Evolutionary conservation across 495 filamentous ascomycete species (phyloP).

Genomic region (Xylaria flabelliformis): DNA sequence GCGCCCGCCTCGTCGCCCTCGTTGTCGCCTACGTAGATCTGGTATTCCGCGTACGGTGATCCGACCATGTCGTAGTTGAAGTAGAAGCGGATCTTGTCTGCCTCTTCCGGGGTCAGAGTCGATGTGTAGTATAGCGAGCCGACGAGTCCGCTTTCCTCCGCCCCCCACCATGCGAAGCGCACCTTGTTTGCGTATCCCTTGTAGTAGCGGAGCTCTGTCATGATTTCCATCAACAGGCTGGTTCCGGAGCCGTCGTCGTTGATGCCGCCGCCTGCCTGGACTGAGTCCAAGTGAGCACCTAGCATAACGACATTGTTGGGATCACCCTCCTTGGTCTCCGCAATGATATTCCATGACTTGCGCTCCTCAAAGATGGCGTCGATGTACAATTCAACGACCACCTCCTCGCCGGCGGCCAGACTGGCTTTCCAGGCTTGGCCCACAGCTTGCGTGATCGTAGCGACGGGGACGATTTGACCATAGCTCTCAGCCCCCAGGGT

Average conservation of each 20-base stretch:
- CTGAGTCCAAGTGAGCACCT: constrained; percentile 47
- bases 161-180: constrained; percentile 49
- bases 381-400: constrained; percentile 25
- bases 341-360: constrained; percentile 44
- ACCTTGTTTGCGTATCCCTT: constrained; percentile 47
- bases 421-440: constrained; percentile 32
- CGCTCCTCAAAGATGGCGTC: constrained; percentile 32
- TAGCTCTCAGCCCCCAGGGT: constrained; percentile 41
- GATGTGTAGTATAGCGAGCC: constrained; percentile 47
- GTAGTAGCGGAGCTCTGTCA: constrained; percentile 37
- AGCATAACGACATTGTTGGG: constrained; percentile 44
- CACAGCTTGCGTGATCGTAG: constrained; percentile 36
- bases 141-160: constrained; percentile 45
- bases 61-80: constrained; percentile 62
- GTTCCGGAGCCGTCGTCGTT: constrained; percentile 51
- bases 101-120: constrained; percentile 36
- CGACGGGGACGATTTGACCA: constrained; percentile 39
- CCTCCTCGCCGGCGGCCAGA: constrained; percentile 27
- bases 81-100: constrained; percentile 43
- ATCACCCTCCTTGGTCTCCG: constrained; percentile 49
- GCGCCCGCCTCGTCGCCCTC: constrained; percentile 47
- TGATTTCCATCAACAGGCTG: constrained; percentile 45
- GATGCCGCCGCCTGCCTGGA: constrained; percentile 44
- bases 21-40: constrained; percentile 58
- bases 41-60: constrained; percentile 65